These are phyloP conservation scores for Diatrype stigma DNA, from an alignment of 2,329 filamentous ascomycete species.

Conservation along the genomic window DNA sequence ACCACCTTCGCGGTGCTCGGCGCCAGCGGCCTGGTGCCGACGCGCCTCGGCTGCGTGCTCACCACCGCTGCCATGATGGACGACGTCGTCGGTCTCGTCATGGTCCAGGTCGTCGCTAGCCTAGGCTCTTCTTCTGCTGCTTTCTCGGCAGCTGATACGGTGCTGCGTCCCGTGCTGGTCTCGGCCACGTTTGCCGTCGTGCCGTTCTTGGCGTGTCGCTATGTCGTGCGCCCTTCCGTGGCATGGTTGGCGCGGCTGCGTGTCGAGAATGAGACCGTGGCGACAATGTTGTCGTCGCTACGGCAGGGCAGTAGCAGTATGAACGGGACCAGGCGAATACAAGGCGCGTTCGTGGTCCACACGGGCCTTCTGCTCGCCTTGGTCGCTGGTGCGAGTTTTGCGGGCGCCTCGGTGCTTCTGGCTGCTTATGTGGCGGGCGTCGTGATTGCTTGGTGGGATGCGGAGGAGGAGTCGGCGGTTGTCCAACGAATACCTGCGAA, in stretches of 20 bases:
- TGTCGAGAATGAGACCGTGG: slow-evolving; percentile 7
- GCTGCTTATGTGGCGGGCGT: slow-evolving; percentile 61
- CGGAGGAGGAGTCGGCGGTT: slow-evolving; percentile 12
- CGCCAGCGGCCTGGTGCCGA: slow-evolving; percentile 37
- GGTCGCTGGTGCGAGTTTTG: slow-evolving; percentile 50
- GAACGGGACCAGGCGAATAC: slow-evolving; percentile 28
- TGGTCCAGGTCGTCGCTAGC: slow-evolving; percentile 71
- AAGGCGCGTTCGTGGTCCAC: slow-evolving; percentile 42
- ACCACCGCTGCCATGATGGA: slow-evolving; percentile 76
- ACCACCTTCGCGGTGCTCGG: slow-evolving; percentile 52
- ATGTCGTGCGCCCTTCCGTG: slow-evolving; percentile 39
- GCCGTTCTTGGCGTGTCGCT: slow-evolving; percentile 43
- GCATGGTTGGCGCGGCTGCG: slow-evolving; percentile 28
- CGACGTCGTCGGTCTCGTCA: slow-evolving; percentile 71
- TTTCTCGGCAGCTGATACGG: slow-evolving; percentile 28
- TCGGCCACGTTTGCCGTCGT: slow-evolving; percentile 47
- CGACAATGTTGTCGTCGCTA: slow-evolving; percentile 20
- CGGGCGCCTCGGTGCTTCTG: slow-evolving; percentile 59
- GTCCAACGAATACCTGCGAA: no score
- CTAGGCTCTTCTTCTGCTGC: slow-evolving; percentile 38
- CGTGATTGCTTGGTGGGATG: slow-evolving; percentile 56
- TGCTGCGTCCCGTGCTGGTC: slow-evolving; percentile 43
- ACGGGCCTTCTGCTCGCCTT: slow-evolving; percentile 45
- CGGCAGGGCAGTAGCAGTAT: no score
- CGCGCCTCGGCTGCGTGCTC: slow-evolving; percentile 57